These are phyloP conservation scores for Coemansia sp. DNA, from an alignment of 192 early-diverging fungal species.

Conservation along the genomic window DNA sequence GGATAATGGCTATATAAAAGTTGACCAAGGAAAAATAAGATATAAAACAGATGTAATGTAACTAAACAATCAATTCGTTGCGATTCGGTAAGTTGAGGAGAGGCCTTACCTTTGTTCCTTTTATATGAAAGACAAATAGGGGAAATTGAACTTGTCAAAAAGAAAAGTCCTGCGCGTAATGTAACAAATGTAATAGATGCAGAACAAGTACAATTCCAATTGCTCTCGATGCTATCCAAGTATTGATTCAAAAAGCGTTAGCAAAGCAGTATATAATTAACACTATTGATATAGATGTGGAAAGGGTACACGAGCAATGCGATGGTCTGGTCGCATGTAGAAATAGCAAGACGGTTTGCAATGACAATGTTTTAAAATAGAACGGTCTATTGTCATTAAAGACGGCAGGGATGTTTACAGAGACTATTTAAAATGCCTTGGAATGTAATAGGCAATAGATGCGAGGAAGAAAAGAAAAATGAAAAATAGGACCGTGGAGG, in stretches of 20 bases:
- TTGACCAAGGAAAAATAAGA: neutral
- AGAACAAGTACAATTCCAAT: neutral
- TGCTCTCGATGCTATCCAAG: neutral
- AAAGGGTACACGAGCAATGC: neutral
- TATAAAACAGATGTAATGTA: neutral
- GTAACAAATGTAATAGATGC: constrained; percentile 2
- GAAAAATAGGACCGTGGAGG: neutral
- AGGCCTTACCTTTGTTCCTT: neutral
- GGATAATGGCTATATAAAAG: neutral
- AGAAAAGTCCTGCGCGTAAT: constrained; percentile 1
- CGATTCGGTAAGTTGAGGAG: neutral
- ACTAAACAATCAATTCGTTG: neutral
- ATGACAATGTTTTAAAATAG: constrained; percentile 19
- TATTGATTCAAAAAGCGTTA: constrained; percentile 4
- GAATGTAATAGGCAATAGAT: constrained; percentile 1
- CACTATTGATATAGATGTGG: neutral
- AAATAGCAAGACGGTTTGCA: constrained; percentile 15
- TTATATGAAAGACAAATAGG: neutral
- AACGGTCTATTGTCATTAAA: constrained; percentile 24
- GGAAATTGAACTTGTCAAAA: neutral
- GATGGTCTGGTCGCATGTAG: constrained; percentile 10
- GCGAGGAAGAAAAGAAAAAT: neutral
- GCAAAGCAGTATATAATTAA: neutral
- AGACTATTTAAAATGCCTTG: constrained; percentile 8
- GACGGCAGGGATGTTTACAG: constrained; percentile 25